Conservation (phyloP, 495 filamentous ascomycete species). For the Aspergillus baeticus region DNA sequence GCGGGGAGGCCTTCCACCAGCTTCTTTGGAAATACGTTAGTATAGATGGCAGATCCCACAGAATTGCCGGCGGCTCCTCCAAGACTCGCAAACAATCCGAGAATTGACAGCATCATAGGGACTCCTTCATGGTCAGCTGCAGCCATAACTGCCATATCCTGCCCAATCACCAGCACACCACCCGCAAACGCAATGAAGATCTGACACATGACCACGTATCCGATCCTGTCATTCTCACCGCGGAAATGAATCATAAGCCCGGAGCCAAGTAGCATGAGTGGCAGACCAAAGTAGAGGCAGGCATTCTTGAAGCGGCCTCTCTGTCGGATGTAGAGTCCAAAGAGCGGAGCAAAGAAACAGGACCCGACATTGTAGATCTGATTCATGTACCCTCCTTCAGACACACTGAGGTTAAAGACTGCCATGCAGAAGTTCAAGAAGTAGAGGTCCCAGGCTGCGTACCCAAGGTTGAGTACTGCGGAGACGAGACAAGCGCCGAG, state of each 20-base stretch:
- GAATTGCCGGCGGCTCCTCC: conserved; percentile 66
- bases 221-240: conserved; percentile 54
- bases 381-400: conserved; percentile 59
- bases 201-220: conserved; percentile 75
- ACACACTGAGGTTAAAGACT: conserved; percentile 58
- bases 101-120: conserved; percentile 62
- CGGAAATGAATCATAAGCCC: conserved; percentile 72
- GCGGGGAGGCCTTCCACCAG: conserved; percentile 43
- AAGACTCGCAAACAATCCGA: conserved; percentile 58
- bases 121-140: conserved; percentile 56
- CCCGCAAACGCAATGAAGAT: conserved; percentile 70
- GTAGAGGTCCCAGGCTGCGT: conserved; percentile 66
- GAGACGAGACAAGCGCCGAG: conserved; percentile 60
- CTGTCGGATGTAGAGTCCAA: conserved; percentile 56
- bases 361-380: conserved; percentile 74
- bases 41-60: conserved; percentile 64
- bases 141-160: conserved; percentile 70
- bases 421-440: conserved; percentile 73
- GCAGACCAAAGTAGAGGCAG: conserved; percentile 61
- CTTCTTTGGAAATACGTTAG: conserved; percentile 52
- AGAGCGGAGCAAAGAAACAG: conserved; percentile 57
- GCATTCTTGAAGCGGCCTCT: conserved; percentile 58
- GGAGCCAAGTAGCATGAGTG: conserved; percentile 62
- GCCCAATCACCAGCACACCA: conserved; percentile 57
- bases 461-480: conserved; percentile 57